Conservation (phyloP, 176 grass and related monocot genomes). For the Thinopyrum elongatum region DNA sequence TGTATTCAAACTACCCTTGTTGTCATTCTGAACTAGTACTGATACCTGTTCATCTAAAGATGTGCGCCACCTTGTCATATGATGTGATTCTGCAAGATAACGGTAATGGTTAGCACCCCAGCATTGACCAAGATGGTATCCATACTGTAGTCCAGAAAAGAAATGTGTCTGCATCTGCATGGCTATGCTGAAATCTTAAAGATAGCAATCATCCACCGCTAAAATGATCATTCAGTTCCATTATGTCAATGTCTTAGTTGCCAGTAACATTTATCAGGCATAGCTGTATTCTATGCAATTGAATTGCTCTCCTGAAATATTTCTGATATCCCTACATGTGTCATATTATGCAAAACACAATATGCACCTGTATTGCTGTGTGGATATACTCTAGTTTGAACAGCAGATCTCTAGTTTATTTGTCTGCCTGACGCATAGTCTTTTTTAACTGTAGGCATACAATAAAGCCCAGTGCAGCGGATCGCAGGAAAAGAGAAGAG, state of each 20-base stretch:
- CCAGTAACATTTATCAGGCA: not conserved
- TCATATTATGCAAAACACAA: not conserved
- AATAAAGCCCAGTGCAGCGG: slow-evolving; percentile 42
- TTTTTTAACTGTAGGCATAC: slow-evolving; percentile 43
- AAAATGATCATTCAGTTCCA: slow-evolving; percentile 2
- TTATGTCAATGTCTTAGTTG: not conserved
- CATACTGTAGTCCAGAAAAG: not conserved
- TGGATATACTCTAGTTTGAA: not conserved
- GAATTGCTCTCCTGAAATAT: not conserved
- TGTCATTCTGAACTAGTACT: not conserved
- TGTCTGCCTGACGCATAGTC: not conserved
- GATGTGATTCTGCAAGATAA: not conserved
- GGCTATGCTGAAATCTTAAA: not conserved
- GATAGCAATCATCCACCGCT: not conserved
- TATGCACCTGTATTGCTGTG: not conserved
- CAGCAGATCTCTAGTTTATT: not conserved
- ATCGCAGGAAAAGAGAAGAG: slow-evolving; percentile 77
- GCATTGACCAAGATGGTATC: not conserved
- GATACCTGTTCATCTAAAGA: not conserved
- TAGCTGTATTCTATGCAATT: slow-evolving; percentile 3
- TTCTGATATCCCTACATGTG: not conserved
- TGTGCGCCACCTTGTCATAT: not conserved
- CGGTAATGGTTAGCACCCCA: not conserved
- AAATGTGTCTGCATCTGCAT: not conserved
- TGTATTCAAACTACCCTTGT: not conserved